Evolutionary conservation across 169 alveolate genomes (phyloP).

Genomic region (Fabrea salina): DNA sequence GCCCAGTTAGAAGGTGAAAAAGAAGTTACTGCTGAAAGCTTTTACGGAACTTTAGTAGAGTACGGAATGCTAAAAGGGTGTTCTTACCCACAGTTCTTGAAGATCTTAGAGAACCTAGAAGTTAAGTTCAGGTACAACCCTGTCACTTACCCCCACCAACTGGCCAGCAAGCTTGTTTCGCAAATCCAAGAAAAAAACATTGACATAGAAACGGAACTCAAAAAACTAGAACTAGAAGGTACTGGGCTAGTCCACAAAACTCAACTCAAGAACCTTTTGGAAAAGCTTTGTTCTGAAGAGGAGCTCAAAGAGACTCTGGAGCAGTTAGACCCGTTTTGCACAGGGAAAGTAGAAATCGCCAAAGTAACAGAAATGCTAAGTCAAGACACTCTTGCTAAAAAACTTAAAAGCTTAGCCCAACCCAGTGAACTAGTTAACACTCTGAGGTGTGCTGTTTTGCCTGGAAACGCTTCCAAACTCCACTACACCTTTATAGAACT

Average conservation of each 20-base stretch:
- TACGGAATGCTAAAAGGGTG: neutral
- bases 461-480: neutral
- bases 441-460: neutral
- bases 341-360: neutral
- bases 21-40: neutral
- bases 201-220: neutral
- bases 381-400: neutral
- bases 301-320: neutral
- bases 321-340: neutral
- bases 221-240: neutral
- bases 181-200: neutral
- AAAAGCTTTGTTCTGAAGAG: neutral
- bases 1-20: neutral
- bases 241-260: neutral
- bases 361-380: neutral
- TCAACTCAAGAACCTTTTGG: neutral
- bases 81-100: neutral
- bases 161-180: neutral
- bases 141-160: neutral
- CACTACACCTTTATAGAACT: neutral
- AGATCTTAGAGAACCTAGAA: neutral
- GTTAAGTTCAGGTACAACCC: neutral
- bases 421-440: neutral
- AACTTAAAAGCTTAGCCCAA: neutral
- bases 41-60: neutral